Evolutionary conservation across 192 early-diverging fungal species (phyloP), one percentile per base, ranked within the genome.

Genomic region (Irineochytrium annulatum): DNA sequence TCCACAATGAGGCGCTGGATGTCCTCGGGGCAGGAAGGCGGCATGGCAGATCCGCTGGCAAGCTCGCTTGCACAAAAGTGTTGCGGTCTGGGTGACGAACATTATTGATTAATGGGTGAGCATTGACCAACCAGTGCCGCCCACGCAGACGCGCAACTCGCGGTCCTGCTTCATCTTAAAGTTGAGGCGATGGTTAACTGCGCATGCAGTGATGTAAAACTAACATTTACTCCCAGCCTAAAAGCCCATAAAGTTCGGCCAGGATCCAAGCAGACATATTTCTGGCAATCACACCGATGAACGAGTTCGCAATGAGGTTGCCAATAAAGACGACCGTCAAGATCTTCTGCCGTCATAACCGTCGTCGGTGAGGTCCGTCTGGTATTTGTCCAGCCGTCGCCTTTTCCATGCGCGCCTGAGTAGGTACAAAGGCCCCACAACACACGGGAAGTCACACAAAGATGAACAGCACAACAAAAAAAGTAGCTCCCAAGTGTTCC

Each of bases 221-320:
- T 6, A 8, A 49, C 46, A 49, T 22, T 22, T n/a, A n/a, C n/a
- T n/a, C n/a, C n/a, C n/a, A n/a, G n/a, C n/a, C n/a, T 22, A 41
- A 13, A 41, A 41, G 32, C 52, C 11, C 22, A 62, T 52, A 34
- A 31, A 58, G 52, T 53, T 79, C 77, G 6, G 68, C 71, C 26
- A 79, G 49, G n/a, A n/a, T n/a, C n/a, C n/a, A n/a, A n/a, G n/a
- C n/a, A n/a, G n/a, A n/a, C n/a, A 78, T 62, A 43, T 79, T 79
- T 65, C 75, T 59, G 29, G 72, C 75, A 55, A 79, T 78, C 48
- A 79, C 72, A 1, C 68, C 77, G 62, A 79, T 77, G 52, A 78
- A 79, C 51, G 78, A 34, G 49, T 78, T 79, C n/a, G 75, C 55
- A 52, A 79, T 69, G 32, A 78, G 63, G 52, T 74, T 79, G 24